phyloP scores from a whole-genome alignment of 1,139 yeast species.

The Debaryomyces psychrophilus region DNA sequence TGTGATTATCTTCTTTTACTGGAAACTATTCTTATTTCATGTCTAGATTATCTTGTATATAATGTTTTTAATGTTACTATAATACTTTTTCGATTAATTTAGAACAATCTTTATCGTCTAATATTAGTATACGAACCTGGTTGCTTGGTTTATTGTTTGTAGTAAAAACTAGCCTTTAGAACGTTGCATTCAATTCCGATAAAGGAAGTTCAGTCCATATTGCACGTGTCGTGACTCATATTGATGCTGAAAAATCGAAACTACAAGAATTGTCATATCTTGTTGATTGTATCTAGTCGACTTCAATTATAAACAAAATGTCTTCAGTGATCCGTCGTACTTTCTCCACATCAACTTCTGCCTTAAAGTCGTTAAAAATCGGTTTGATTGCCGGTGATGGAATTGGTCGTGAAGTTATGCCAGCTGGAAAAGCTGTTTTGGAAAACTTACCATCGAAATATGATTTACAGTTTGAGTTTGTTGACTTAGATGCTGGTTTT shows the following conservation, averaged over 20 bases:
- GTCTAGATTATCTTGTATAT: slow-evolving; percentile 3
- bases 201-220: neutral
- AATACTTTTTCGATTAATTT: neutral
- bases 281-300: neutral
- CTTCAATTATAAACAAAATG: slow-evolving; percentile 16
- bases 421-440: slow-evolving; percentile 85
- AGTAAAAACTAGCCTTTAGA: neutral
- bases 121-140: neutral
- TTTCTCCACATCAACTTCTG: slow-evolving; percentile 37
- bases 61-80: slow-evolving; percentile 3
- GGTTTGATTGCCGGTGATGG: slow-evolving; percentile 96
- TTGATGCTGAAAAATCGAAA: slow-evolving; percentile 10
- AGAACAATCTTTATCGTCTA: neutral
- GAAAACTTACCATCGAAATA: slow-evolving; percentile 77
- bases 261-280: neutral
- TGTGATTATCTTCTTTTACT: neutral
- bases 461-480: slow-evolving; percentile 81
- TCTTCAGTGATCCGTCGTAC: slow-evolving; percentile 34
- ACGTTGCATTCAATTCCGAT: neutral
- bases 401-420: slow-evolving; percentile 95
- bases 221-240: slow-evolving; percentile 12
- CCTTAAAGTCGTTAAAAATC: slow-evolving; percentile 44
- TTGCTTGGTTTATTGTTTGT: neutral
- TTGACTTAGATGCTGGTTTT: slow-evolving; percentile 89
- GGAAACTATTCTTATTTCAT: neutral